Base-by-base conservation (phyloP, 345 rosid species). In the Punica granatum region DNA sequence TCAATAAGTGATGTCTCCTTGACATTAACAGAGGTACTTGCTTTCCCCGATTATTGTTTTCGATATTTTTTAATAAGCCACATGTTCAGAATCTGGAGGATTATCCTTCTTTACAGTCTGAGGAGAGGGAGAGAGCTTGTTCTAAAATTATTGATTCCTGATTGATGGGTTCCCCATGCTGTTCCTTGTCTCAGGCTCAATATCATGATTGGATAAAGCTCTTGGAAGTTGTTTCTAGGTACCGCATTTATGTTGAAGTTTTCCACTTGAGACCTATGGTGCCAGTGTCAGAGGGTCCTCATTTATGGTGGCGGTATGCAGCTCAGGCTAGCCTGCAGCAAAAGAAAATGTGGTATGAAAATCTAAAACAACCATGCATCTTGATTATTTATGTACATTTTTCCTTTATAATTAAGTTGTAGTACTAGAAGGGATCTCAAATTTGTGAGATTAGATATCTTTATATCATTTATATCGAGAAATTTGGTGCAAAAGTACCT, bases 201-300 rank as follows among this genome's bases (percentile, higher is more conserved):
- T 94, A 94, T 81, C 89, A 86, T 79, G 99, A 94, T 80, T 91
- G 96, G 93, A 88, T 94, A 80, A 94, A 86, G 81, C 84, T 94
- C 69, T 75, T 91, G 62, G 99, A 94, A 79, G 96, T 83, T 75
- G 75, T 94, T 76, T 89, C 97, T 28, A 91, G 90, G 79, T 86
- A 91, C 82, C 86, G 80, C 87, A 83, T 78, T 42, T 83, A 82
- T 80, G 73, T 89, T 68, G 99, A 94, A 76, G 77, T 91, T 76
- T 91, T 93, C 51, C 96, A 94, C 83, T 79, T 94, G 79, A 85
- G 99, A 79, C 98, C 99, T 26, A 59, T 74, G 77, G 82, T 86
- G 79, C 79, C 96, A 68, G 85, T 91, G 70, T 86, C 88, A 33
- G 78, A 83, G 78, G 79, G 69, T 77, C 85, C 84, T 37, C 65